Percentiles rank a stretch among this genome's conserved stretches.
These are phyloP conservation scores for Phalaenopsis hybrid DNA, from an alignment of 116 monocot genomes.

Conservation along the genomic window DNA sequence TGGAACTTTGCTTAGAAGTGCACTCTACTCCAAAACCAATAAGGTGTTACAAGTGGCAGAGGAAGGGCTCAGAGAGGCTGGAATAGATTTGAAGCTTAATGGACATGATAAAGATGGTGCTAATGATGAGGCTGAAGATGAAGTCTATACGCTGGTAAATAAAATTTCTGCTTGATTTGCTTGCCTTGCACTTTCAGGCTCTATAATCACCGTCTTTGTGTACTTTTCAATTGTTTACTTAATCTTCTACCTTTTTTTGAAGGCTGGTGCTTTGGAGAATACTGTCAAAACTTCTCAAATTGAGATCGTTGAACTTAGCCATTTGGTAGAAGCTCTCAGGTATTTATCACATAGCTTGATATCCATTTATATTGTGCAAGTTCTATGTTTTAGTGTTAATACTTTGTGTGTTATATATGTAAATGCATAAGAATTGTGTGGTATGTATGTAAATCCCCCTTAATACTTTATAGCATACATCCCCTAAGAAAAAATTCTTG, in stretches of 20 bases:
- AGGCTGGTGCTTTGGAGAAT: conserved; percentile 90
- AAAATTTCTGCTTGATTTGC: background rate
- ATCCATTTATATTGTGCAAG: conserved; percentile 4
- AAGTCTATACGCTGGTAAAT: conserved; percentile 88
- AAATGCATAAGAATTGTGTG: too few relatives aligned
- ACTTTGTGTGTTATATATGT: too few relatives aligned
- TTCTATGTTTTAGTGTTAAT: background rate
- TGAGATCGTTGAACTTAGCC: conserved; percentile 77
- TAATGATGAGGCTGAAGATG: conserved; percentile 39
- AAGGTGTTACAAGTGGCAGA: conserved; percentile 74
- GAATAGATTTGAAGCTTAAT: conserved; percentile 59
- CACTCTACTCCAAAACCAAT: conserved; percentile 58
- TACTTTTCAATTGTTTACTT: background rate
- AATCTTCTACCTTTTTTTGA: conserved; percentile 3
- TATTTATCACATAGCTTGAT: conserved; percentile 18
- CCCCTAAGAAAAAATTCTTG: background rate
- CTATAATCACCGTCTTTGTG: background rate
- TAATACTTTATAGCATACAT: background rate
- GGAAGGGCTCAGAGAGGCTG: conserved; percentile 74
- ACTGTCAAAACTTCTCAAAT: conserved; percentile 87
- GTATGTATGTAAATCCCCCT: too few relatives aligned
- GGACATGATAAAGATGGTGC: conserved; percentile 13
- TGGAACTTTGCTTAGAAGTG: conserved; percentile 78
- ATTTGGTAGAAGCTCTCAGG: conserved; percentile 86
- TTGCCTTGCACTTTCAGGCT: background rate